Evolutionary conservation across 75 land plant species (phyloP), one percentile per base, ranked within the genome.

Genomic region (Cunninghamia lanceolata): DNA sequence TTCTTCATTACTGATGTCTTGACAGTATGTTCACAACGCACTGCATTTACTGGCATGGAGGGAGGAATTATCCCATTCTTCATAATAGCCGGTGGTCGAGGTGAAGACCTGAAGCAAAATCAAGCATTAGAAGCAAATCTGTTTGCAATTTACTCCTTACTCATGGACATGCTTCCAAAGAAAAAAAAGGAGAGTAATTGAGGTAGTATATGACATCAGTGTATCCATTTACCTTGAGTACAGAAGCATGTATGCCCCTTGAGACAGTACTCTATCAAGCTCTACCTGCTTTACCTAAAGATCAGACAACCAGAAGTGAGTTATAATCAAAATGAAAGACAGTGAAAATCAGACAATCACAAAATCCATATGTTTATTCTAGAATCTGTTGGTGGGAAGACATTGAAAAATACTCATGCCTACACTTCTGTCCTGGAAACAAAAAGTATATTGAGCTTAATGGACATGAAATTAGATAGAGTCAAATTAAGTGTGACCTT

Each of bases 211-310:
- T 25, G 53, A 32, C 19, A 73, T 45, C 80, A 28, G 2, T 47
- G 28, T 70, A 45, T 19, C 34, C 53, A 39, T 25, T 88, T 87
- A 97, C 99, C 99, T 93, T 68, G 93, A 85, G 88, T 97, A 97
- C 39, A 97, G 90, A 78, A 97, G 94, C 96, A 97, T 95, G 82
- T 97, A 97, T 53, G 99, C 99, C 68, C 91, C 91, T 85, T 95
- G 89, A 19, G 90, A 85, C 82, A 96, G 85, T 13, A 95, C 99
- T 47, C 83, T 92, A 39, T 90, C 94, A 81, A 88, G 56, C 13
- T 96, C 94, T 80, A 96, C 99, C n/a, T 88, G 86, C 88, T 94
- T 96, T 14, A 96, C 99, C 99, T 97, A 66, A 46, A 38, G 30
- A 21, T 6, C 38, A 28, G 28, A 83, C 16, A 66, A 39, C 46